Evolutionary conservation across 768 basidiomycete genomes (phyloP).

Genomic region (Lentinula raphanica): DNA sequence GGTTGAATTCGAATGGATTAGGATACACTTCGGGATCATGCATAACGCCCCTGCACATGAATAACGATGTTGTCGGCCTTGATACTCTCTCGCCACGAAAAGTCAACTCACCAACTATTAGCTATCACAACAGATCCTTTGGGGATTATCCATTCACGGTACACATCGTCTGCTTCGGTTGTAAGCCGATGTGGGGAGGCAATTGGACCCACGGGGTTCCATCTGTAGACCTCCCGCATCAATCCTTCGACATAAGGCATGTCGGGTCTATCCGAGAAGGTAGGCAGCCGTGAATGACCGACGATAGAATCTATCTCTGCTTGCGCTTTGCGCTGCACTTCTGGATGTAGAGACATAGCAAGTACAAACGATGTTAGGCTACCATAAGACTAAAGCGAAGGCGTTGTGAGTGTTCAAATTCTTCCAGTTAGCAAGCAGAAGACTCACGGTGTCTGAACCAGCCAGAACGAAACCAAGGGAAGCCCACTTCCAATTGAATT

Average conservation of each 20-base stretch:
- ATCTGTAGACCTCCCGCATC: constrained; percentile 19
- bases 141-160: constrained; percentile 32
- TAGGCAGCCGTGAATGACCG: constrained; percentile 21
- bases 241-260: constrained; percentile 19
- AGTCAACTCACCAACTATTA: constrained; percentile 17
- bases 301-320: constrained; percentile 21
- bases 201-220: constrained; percentile 16
- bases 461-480: constrained; percentile 8
- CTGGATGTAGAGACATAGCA: constrained; percentile 19
- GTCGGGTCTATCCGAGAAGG: constrained; percentile 16
- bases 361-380: constrained; percentile 19
- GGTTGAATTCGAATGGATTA: constrained; percentile 28
- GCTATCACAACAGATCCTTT: constrained; percentile 23
- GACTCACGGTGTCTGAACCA: constrained; percentile 16
- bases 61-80: not conserved
- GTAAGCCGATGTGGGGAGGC: constrained; percentile 14
- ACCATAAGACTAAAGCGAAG: constrained; percentile 13
- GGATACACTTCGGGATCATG: constrained; percentile 26
- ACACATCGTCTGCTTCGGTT: constrained; percentile 23
- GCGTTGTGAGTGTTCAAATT: not conserved
- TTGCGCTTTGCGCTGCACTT: constrained; percentile 20
- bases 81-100: not conserved
- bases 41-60: constrained; percentile 20
- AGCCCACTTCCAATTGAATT: constrained; percentile 13
- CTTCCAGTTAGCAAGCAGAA: not conserved